Percentiles rank a stretch among this genome's conserved stretches.
phyloP scores from a whole-genome alignment of 2,329 filamentous ascomycete species.

The Neurospora sp. region DNA sequence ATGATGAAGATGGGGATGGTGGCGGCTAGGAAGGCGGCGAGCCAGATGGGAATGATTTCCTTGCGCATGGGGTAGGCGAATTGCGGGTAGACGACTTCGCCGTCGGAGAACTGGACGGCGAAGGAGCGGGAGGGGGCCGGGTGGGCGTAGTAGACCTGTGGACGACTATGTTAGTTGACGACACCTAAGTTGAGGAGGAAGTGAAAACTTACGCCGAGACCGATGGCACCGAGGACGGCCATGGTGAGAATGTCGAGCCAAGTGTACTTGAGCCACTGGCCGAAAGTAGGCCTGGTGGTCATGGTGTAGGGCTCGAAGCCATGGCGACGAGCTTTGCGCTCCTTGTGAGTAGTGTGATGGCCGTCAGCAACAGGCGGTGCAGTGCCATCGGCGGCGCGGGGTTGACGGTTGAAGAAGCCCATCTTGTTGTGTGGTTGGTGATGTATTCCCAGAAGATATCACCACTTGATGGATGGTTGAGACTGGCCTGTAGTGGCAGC shows the following conservation, averaged over 20 bases:
- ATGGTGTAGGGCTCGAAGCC: slow-evolving; percentile 16
- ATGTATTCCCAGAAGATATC: neutral
- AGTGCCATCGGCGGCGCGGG: slow-evolving; percentile 8
- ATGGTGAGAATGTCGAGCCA: slow-evolving; percentile 62
- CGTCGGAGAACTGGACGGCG: slow-evolving; percentile 54
- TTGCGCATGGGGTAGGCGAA: slow-evolving; percentile 63
- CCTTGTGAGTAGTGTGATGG: neutral
- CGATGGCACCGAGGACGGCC: slow-evolving; percentile 53
- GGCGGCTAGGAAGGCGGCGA: slow-evolving; percentile 54
- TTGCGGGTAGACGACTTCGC: slow-evolving; percentile 59
- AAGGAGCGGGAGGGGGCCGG: slow-evolving; percentile 63
- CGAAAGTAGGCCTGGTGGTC: slow-evolving; percentile 44
- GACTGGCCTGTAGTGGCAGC: neutral
- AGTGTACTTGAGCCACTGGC: slow-evolving; percentile 60
- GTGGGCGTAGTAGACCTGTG: slow-evolving; percentile 46
- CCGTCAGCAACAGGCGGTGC: slow-evolving; percentile 3
- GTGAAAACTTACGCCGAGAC: slow-evolving; percentile 48
- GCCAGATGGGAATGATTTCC: slow-evolving; percentile 63
- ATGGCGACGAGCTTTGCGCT: neutral
- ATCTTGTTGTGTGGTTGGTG: slow-evolving; percentile 7
- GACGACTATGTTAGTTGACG: no score
- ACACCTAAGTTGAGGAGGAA: no score
- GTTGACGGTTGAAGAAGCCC: slow-evolving; percentile 19
- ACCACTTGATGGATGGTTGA: neutral
- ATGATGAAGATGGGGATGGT: slow-evolving; percentile 58